Conservation (phyloP, 768 basidiomycete genomes). For the Pilatotrama ljubarskyi region DNA sequence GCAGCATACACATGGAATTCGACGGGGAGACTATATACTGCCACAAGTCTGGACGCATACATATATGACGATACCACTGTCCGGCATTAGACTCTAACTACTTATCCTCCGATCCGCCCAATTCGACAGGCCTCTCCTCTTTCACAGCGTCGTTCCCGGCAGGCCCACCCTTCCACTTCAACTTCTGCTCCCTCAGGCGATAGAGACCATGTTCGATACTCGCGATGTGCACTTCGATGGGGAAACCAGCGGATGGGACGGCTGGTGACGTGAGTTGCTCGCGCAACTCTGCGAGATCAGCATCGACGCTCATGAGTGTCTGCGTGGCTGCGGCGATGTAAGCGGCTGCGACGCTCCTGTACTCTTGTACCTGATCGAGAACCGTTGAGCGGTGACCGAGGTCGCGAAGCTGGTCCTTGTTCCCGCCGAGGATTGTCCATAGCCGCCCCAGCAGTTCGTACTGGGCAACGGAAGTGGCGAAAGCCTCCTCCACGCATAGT, state of each 20-base stretch:
- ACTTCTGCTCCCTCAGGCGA: background rate
- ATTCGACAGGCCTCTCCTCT: too few species aligned
- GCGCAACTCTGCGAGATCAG: slow-evolving; percentile 73
- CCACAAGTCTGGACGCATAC: too few species aligned
- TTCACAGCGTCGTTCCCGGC: too few species aligned
- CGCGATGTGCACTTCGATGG: slow-evolving; percentile 72
- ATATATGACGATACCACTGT: too few species aligned
- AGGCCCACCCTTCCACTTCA: too few species aligned
- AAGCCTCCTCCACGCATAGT: slow-evolving; percentile 57
- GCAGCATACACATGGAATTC: too few species aligned
- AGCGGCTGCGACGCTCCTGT: slow-evolving; percentile 58
- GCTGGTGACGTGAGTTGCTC: slow-evolving; percentile 68
- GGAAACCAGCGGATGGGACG: slow-evolving; percentile 52
- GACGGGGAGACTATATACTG: too few species aligned
- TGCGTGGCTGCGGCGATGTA: slow-evolving; percentile 66
- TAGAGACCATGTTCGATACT: slow-evolving; percentile 47
- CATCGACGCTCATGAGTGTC: slow-evolving; percentile 58
- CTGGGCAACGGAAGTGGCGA: slow-evolving; percentile 41
- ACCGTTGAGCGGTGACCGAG: slow-evolving; percentile 52
- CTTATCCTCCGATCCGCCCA: too few species aligned
- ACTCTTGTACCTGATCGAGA: slow-evolving; percentile 53
- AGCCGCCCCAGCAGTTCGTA: slow-evolving; percentile 59
- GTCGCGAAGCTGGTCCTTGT: slow-evolving; percentile 46
- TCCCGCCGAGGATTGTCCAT: slow-evolving; percentile 71
- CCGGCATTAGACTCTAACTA: too few species aligned